These are phyloP conservation scores for Zalaria sp. DNA, from an alignment of 2,329 filamentous ascomycete genomes.

Conservation along the genomic window DNA sequence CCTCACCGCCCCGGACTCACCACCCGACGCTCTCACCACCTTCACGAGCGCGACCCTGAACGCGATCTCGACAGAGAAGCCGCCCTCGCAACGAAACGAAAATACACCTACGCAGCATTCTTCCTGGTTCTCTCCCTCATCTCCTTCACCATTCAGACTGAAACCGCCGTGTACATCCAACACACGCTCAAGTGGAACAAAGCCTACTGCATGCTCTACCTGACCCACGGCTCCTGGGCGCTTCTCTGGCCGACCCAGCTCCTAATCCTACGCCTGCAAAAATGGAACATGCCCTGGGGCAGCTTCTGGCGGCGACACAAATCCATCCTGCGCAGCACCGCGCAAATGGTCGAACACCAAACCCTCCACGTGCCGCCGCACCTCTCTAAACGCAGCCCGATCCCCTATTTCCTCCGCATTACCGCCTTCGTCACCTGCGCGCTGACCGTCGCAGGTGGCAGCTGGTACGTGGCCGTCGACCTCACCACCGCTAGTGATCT, in stretches of 20 bases:
- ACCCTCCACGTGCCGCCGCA: constrained; percentile 49
- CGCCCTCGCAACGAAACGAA: constrained; percentile 54
- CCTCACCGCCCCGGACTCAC: constrained; percentile 24
- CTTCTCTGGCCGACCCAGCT: constrained; percentile 81
- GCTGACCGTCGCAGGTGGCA: constrained; percentile 78
- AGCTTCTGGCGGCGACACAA: constrained; percentile 72
- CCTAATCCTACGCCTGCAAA: constrained; percentile 63
- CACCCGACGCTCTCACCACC: constrained; percentile 45
- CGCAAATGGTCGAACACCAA: constrained; percentile 74
- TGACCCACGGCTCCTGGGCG: constrained; percentile 90
- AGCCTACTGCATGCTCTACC: constrained; percentile 96
- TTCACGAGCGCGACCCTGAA: constrained; percentile 42
- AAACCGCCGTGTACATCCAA: constrained; percentile 91
- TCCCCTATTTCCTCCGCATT: constrained; percentile 63
- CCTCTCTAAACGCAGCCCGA: constrained; percentile 35
- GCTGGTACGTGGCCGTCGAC: constrained; percentile 92
- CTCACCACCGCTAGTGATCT: constrained; percentile 86
- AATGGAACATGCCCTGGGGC: constrained; percentile 63
- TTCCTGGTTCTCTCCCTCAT: constrained; percentile 74
- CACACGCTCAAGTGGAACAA: constrained; percentile 89
- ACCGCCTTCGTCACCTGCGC: constrained; percentile 73
- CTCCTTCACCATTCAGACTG: constrained; percentile 86
- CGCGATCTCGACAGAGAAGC: constrained; percentile 54
- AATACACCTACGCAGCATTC: constrained; percentile 75
- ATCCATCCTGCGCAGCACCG: constrained; percentile 48